phyloP scores from a whole-genome alignment of 2,329 filamentous ascomycete species.

The Phialocephala sp. region DNA sequence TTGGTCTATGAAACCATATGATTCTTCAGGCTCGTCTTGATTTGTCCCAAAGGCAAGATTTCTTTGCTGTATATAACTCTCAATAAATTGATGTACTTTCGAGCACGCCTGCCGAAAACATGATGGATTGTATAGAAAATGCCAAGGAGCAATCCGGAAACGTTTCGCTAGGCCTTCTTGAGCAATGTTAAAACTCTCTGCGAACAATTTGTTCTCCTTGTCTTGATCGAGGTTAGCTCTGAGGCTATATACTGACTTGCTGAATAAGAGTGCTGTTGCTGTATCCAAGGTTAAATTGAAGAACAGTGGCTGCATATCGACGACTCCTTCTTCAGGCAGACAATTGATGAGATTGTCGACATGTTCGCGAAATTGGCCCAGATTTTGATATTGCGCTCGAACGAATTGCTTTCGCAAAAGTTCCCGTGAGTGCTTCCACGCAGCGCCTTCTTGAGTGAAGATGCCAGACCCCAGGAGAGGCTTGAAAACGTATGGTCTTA shows the following conservation, averaged over 20 bases:
- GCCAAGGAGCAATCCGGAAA: conserved; percentile 35
- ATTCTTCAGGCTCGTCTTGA: neutral
- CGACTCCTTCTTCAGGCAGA: conserved; percentile 20
- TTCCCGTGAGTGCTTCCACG: conserved; percentile 5
- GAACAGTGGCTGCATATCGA: conserved; percentile 48
- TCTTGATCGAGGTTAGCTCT: conserved; percentile 2
- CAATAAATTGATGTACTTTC: neutral
- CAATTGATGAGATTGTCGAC: conserved; percentile 42
- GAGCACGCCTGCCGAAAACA: neutral
- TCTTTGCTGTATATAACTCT: neutral
- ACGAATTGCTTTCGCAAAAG: conserved; percentile 1
- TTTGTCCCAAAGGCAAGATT: neutral
- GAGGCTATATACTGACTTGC: conserved; percentile 47
- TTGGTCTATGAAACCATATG: conserved; percentile 1
- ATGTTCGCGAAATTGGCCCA: conserved; percentile 25
- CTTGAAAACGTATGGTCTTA: neutral
- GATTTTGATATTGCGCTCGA: conserved; percentile 26
- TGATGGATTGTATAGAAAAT: conserved; percentile 15
- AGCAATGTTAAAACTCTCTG: conserved; percentile 45
- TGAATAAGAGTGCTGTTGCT: conserved; percentile 63
- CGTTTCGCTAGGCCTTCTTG: conserved; percentile 42
- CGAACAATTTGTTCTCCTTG: conserved; percentile 38
- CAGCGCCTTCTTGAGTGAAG: conserved; percentile 9
- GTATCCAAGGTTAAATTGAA: conserved; percentile 62
- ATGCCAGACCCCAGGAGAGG: neutral